These are phyloP conservation scores for Durio zibethinus DNA, from an alignment of 345 rosid genomes.

Conservation along the genomic window DNA sequence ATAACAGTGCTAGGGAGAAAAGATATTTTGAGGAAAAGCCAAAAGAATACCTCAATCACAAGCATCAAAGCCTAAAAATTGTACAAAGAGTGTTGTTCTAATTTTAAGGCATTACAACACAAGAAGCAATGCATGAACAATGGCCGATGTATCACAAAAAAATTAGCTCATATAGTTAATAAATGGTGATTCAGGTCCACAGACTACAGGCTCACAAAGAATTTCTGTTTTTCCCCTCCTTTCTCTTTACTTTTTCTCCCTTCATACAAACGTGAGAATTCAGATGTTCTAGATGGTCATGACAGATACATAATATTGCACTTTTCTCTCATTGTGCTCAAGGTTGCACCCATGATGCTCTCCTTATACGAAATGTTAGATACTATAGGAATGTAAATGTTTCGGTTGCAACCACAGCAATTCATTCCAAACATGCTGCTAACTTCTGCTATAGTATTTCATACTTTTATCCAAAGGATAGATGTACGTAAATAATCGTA, in stretches of 20 bases:
- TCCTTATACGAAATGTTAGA: neutral
- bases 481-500: neutral
- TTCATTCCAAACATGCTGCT: neutral
- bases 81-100: neutral
- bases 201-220: neutral
- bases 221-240: neutral
- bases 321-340: neutral
- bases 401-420: neutral
- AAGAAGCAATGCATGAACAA: neutral
- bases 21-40: neutral
- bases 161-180: neutral
- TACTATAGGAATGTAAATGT: neutral
- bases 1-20: neutral
- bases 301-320: neutral
- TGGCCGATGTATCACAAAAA: neutral
- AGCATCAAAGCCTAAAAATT: neutral
- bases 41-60: neutral
- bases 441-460: neutral
- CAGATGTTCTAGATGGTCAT: neutral
- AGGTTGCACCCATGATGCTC: neutral
- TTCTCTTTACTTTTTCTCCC: neutral
- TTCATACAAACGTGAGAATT: neutral
- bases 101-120: neutral
- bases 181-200: neutral
- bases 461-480: neutral